These are phyloP conservation scores for Hypsizygus ulmarius DNA, from an alignment of 1,284 basidiomycete genomes.

Conservation along the genomic window DNA sequence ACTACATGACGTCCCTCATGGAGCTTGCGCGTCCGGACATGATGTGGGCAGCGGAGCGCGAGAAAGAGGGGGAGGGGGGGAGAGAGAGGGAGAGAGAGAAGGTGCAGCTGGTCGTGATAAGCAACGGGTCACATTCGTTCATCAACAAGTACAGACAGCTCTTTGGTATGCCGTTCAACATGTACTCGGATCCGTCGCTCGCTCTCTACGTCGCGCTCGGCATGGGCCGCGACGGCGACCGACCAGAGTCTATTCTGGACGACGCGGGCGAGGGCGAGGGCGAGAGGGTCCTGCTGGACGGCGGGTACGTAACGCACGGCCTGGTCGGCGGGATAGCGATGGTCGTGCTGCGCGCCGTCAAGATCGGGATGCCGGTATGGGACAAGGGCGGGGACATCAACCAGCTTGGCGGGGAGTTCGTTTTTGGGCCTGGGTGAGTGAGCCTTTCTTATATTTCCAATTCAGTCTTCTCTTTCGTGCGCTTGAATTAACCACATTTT, in stretches of 20 bases:
- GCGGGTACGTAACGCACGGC: slow-evolving; percentile 62
- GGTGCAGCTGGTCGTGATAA: slow-evolving; percentile 64
- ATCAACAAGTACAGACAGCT: slow-evolving; percentile 71
- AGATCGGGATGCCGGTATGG: slow-evolving; percentile 74
- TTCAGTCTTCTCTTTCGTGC: slow-evolving; percentile 4
- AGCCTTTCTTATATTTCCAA: background rate
- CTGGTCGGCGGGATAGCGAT: slow-evolving; percentile 63
- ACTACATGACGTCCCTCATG: slow-evolving; percentile 76
- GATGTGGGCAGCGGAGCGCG: slow-evolving; percentile 24
- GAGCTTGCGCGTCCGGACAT: slow-evolving; percentile 53
- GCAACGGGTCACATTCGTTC: slow-evolving; percentile 74
- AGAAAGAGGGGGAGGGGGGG: slow-evolving; percentile 13
- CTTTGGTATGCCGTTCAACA: slow-evolving; percentile 54
- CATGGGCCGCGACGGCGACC: slow-evolving; percentile 47
- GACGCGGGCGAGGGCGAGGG: slow-evolving; percentile 11
- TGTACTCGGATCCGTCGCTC: slow-evolving; percentile 79
- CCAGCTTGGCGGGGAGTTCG: slow-evolving; percentile 88
- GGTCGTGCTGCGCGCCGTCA: slow-evolving; percentile 65
- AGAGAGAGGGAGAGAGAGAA: slow-evolving; percentile 6
- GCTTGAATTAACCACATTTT: slow-evolving; percentile 15
- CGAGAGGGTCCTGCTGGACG: slow-evolving; percentile 39
- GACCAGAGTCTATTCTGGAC: too few relatives aligned
- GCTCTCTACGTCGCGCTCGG: slow-evolving; percentile 73
- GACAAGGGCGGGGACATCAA: slow-evolving; percentile 73
- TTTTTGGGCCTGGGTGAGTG: slow-evolving; percentile 76